phyloP scores from a whole-genome alignment of 2,329 filamentous ascomycete species.

The Beauveria medogensis region DNA sequence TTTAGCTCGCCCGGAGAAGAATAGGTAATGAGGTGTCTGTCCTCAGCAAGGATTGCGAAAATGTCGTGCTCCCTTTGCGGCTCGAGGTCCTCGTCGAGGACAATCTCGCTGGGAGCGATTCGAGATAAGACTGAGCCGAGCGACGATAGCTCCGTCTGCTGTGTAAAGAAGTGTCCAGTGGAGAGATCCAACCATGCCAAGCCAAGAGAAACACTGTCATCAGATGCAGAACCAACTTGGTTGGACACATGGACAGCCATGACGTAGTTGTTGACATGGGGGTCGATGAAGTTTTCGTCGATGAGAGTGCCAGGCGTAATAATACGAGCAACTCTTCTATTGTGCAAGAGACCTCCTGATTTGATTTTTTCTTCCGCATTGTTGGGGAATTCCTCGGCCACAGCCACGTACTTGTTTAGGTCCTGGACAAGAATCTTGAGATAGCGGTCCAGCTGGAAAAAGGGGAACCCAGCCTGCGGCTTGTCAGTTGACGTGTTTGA shows the following conservation, averaged over 20 bases:
- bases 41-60: conserved; percentile 62
- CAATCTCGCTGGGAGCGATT: conserved; percentile 75
- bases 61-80: conserved; percentile 52
- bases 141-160: conserved; percentile 60
- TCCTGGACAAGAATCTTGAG: conserved; percentile 91
- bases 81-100: conserved; percentile 61
- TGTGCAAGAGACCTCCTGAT: conserved; percentile 71
- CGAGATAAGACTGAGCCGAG: conserved; percentile 76
- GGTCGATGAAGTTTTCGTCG: conserved; percentile 95
- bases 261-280: conserved; percentile 87
- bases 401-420: conserved; percentile 80
- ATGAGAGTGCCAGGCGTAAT: conserved; percentile 93
- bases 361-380: conserved; percentile 61
- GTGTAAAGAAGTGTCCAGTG: conserved; percentile 88
- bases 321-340: conserved; percentile 76
- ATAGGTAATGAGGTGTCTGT: conserved; percentile 70
- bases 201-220: conserved; percentile 44
- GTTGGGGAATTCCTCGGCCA: conserved; percentile 87
- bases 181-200: conserved; percentile 93
- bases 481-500: conserved; percentile 9
- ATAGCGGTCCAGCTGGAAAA: conserved; percentile 85
- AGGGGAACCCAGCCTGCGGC: conserved; percentile 76
- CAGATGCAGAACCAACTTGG: background rate
- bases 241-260: conserved; percentile 62
- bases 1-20: conserved; percentile 41